phyloP scores from a whole-genome alignment of 164 flowering plant species.

The Vitis cinerea region DNA sequence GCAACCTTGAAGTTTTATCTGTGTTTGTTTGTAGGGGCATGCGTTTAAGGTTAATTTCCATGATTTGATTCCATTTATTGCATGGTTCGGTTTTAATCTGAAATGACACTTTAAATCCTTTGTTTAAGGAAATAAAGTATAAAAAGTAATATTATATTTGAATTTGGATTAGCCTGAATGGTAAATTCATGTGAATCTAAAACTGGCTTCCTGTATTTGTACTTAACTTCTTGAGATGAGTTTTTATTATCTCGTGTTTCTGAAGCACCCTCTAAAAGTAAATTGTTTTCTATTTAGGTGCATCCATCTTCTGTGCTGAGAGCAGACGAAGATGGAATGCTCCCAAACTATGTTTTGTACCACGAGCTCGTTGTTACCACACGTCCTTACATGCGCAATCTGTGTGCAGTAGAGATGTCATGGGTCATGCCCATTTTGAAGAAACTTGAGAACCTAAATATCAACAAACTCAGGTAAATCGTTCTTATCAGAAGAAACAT shows the following conservation, averaged over 20 bases:
- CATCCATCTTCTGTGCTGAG: slow-evolving; percentile 84
- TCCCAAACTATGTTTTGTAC: slow-evolving; percentile 68
- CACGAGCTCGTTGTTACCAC: slow-evolving; percentile 70
- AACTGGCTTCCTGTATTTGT: too few species aligned
- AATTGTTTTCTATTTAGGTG: slow-evolving; percentile 44
- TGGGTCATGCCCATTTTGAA: slow-evolving; percentile 70
- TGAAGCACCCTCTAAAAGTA: neutral
- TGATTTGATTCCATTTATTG: neutral
- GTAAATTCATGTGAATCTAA: too few species aligned
- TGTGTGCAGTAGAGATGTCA: slow-evolving; percentile 66
- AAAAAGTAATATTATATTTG: too few species aligned
- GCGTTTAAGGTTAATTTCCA: neutral
- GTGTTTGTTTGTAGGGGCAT: neutral
- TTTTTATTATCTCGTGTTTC: neutral
- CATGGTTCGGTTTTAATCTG: neutral
- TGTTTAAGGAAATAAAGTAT: neutral
- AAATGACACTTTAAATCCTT: neutral
- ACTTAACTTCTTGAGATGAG: neutral
- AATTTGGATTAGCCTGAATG: too few species aligned
- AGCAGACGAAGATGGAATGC: slow-evolving; percentile 75
- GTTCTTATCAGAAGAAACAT: neutral
- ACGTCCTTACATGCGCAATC: slow-evolving; percentile 72
- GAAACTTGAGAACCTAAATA: slow-evolving; percentile 68
- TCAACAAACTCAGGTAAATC: slow-evolving; percentile 67
- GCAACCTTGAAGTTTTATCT: neutral